Evolutionary conservation across 495 filamentous ascomycete genomes (phyloP).

Genomic region (Penicillium manginii): DNA sequence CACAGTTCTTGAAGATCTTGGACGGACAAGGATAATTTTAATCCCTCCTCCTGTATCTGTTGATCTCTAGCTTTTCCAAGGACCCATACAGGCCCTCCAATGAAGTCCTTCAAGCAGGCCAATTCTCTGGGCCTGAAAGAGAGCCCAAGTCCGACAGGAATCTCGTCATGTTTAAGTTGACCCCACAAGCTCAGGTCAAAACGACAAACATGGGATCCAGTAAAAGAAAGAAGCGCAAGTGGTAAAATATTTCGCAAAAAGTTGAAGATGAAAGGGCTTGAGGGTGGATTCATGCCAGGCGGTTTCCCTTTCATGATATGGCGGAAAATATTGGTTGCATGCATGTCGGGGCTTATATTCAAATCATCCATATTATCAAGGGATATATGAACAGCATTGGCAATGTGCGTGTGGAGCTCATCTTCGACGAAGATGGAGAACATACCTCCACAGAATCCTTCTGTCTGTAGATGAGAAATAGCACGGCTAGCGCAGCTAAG

Average conservation of each 20-base stretch:
- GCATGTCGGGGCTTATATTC: too few species aligned
- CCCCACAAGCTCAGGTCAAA: slow-evolving; percentile 8
- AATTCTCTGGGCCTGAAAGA: slow-evolving; percentile 7
- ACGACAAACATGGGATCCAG: slow-evolving; percentile 9
- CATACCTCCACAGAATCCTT: background rate
- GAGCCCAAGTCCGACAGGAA: background rate
- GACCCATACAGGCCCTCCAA: slow-evolving; percentile 14
- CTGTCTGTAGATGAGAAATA: background rate
- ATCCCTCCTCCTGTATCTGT: background rate
- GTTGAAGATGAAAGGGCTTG: background rate
- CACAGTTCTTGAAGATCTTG: slow-evolving; percentile 14
- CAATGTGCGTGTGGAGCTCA: background rate
- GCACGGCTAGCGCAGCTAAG: background rate
- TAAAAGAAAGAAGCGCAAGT: slow-evolving; percentile 21
- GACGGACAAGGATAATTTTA: slow-evolving; percentile 7
- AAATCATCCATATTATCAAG: background rate
- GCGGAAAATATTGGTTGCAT: too few species aligned
- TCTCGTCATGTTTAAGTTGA: background rate
- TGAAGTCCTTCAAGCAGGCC: slow-evolving; percentile 14
- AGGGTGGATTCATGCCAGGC: background rate
- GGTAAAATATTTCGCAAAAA: background rate
- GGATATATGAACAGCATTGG: background rate
- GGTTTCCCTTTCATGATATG: too few species aligned
- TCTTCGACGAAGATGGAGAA: background rate
- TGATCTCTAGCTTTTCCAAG: background rate